Evolutionary conservation across 2,329 filamentous ascomycete genomes (phyloP).

Genomic region (Ophiostoma perfectum): DNA sequence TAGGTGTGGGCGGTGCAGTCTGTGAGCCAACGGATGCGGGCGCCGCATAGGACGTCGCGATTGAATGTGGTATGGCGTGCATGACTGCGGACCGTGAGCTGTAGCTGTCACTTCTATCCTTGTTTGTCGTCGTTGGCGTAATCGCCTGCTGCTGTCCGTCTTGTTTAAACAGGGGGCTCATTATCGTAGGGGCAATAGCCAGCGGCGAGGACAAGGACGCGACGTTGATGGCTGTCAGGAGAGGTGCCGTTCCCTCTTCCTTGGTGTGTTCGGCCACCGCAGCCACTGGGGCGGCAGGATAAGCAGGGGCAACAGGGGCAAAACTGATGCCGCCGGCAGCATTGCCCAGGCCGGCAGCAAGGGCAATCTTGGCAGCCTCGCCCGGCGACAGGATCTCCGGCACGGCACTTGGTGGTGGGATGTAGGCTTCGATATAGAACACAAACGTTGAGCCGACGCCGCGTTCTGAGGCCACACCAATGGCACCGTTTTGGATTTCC

Average conservation of each 20-base stretch:
- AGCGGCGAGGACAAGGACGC: background rate
- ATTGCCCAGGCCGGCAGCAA: constrained; percentile 12
- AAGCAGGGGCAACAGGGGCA: too few species aligned
- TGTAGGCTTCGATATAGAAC: constrained; percentile 62
- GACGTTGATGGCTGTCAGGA: background rate
- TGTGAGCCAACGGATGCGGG: background rate
- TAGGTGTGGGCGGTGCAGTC: background rate
- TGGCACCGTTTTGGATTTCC: constrained; percentile 73
- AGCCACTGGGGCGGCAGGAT: background rate
- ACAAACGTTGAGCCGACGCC: constrained; percentile 70
- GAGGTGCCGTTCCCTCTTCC: background rate
- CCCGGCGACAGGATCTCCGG: constrained; percentile 35
- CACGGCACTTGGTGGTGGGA: constrained; percentile 38
- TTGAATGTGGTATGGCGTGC: background rate
- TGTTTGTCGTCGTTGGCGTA: background rate
- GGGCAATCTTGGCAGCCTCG: constrained; percentile 21
- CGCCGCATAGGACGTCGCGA: background rate
- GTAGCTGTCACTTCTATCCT: background rate
- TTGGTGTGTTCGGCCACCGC: background rate
- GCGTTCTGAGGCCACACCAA: constrained; percentile 64
- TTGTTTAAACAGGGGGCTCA: background rate
- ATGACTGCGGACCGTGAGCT: background rate
- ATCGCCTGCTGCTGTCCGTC: background rate
- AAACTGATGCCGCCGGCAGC: background rate
- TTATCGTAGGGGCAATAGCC: background rate